These are phyloP conservation scores for Penicillium verhagenii DNA, from an alignment of 495 filamentous ascomycete genomes.

Conservation along the genomic window DNA sequence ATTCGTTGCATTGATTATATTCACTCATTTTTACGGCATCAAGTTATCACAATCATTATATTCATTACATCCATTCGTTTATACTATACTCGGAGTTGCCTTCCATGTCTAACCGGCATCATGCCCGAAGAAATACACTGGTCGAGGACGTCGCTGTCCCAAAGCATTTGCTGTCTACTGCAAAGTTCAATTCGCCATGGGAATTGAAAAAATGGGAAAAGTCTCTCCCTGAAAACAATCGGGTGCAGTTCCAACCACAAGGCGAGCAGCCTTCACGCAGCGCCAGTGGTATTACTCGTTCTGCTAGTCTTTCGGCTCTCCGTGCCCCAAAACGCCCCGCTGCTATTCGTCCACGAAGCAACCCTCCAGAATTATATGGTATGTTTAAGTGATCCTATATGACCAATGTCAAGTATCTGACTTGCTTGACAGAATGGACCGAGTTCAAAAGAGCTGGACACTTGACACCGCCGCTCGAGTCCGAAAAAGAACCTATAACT, in stretches of 20 bases:
- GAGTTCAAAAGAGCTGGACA: not conserved
- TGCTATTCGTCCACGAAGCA: constrained; percentile 14
- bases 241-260: constrained; percentile 7
- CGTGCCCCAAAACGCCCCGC: constrained; percentile 11
- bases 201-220: constrained; percentile 23
- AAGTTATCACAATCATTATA: not conserved
- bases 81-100: not conserved
- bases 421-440: constrained; percentile 9
- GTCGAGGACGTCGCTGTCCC: constrained; percentile 25
- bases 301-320: constrained; percentile 18
- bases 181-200: constrained; percentile 25
- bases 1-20: not conserved
- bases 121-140: constrained; percentile 2
- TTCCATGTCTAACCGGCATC: not conserved
- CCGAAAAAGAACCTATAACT: constrained; percentile 17
- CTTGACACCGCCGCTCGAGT: not conserved
- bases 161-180: constrained; percentile 20
- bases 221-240: constrained; percentile 20
- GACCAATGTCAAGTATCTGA: not conserved
- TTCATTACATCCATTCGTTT: constrained; percentile 1
- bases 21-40: not conserved
- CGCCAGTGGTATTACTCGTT: constrained; percentile 13
- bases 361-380: constrained; percentile 20
- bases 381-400: not conserved
- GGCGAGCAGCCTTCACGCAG: constrained; percentile 1